Base-by-base conservation (phyloP, 495 filamentous ascomycete species). In the Penicillium psychrofluorescens region DNA sequence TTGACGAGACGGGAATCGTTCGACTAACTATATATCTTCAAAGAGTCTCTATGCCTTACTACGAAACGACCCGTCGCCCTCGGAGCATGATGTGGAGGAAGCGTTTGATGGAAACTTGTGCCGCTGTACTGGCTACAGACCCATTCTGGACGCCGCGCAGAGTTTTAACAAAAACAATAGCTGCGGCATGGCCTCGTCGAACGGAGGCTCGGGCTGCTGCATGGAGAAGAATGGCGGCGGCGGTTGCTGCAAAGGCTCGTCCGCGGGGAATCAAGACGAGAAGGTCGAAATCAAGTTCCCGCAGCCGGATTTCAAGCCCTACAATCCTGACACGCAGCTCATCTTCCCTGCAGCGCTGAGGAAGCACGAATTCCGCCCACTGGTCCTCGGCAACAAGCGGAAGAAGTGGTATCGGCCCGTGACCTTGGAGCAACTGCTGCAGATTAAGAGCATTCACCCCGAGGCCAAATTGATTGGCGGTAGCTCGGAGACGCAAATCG, bases 401-500 rank as follows among this genome's bases (percentile, higher is more conserved):
- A 97, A 96, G 73, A 82, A 74, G 60, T 98, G 92, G 92, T 91
- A 87, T 57, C 75, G 92, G 12, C 92, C 92, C 7, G 86, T 86
- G 27, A 95, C 86, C 0, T 53, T 98, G 14, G 74, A 89, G 15
- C 90, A 98, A 56, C 70, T 98, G 15, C 67, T 98, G 16, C 83
- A 95, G 51, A 95, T 98, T 63, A 96, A 95, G 69, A 80, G 69
- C 51, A 79, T 79, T 0, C 83, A 90, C 48, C 92, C 90, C 0
- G 80, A 81, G 6, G 87, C 91, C 2, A 98, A 98, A 65, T 76
- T 98, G 45, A 95, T 98, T 47, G 91, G 90, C 22, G 92, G 92
- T 35, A 95, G 88, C 59, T 95, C 88, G 4, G 92, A 98, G 65
- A 97, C 91, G 0, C 92, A 96, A 61, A 96, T 98, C 41, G 92